Evolutionary conservation across 2,329 filamentous ascomycete genomes (phyloP), one percentile per base, ranked within the genome.

Genomic region (Cyphellophora attinorum): DNA sequence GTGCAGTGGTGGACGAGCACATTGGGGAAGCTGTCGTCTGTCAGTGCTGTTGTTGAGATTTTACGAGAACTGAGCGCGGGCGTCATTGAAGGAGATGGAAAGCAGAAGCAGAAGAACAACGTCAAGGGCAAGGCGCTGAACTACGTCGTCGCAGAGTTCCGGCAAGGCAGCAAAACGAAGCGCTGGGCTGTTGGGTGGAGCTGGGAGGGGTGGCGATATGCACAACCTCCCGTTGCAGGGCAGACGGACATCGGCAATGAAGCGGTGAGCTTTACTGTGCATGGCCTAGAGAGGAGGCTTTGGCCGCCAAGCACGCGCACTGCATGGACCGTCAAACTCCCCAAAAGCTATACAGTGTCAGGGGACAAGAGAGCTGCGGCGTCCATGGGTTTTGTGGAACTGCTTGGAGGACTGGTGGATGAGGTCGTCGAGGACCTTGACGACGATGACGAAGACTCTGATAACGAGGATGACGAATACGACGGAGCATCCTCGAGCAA

Each of bases 71-170:
- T 75, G 70, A 44, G 52, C 58, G 18, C 72, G 66, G 32, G 88
- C 72, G 57, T 98, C 96, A 62, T 82, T 89, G 65, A 98, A 98
- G 33, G 85, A 95, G 58, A 98, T 93, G 48, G 80, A n/a, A n/a
- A n/a, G n/a, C n/a, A n/a, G n/a, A 59, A 68, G 2, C 53, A 68
- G 6, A 65, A 61, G 0, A 70, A 93, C 23, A 64, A 66, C n/a
- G 6, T 27, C 23, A 27, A 27, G 3, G 11, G 11, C 23, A 5
- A 6, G 14, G 6, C 27, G 14, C 11, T 14, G 17, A 98, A 96
- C 53, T 95, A 79, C 48, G 88, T 85, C 0, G 74, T 94, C 1
- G 81, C 81, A 0, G 77, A 82, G 42, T 80, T 96, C 45, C 67
- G 85, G 0, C 84, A 89, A 38, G 84, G 83, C 0, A 75, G 62